Percentiles rank a stretch among this genome's conserved stretches.
phyloP scores from a whole-genome alignment of 306 rosid genomes.

The Sphenostylis stenocarpa region DNA sequence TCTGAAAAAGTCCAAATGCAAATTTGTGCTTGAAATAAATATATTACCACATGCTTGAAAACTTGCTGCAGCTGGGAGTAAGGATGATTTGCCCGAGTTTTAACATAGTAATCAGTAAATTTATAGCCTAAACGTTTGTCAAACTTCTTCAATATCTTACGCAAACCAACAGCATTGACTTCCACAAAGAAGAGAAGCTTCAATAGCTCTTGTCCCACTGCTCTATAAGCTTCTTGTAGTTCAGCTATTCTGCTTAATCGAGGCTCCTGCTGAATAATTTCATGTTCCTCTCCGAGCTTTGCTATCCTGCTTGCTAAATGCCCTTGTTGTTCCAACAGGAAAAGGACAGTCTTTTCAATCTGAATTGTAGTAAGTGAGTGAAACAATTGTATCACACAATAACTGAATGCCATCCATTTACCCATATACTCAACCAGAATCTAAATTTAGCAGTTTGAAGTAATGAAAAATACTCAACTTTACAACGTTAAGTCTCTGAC shows the following conservation, averaged over 20 bases:
- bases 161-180: conserved; percentile 86
- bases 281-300: conserved; percentile 55
- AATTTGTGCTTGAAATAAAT: conserved; percentile 27
- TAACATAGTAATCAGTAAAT: conserved; percentile 81
- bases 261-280: conserved; percentile 62
- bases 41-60: conserved; percentile 88
- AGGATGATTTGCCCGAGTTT: conserved; percentile 92
- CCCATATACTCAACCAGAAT: neutral
- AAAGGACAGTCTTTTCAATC: conserved; percentile 90
- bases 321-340: conserved; percentile 92
- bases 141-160: conserved; percentile 90
- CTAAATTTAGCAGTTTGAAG: neutral
- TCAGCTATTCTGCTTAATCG: conserved; percentile 55
- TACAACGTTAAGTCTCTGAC: neutral
- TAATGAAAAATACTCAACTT: conserved; percentile 2
- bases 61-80: conserved; percentile 96
- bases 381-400: conserved; percentile 14
- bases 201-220: conserved; percentile 72
- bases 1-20: neutral
- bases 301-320: conserved; percentile 76
- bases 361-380: conserved; percentile 35
- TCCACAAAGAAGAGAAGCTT: conserved; percentile 81
- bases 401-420: neutral
- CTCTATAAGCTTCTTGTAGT: conserved; percentile 73
- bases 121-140: conserved; percentile 84